These are phyloP conservation scores for Yueomyces sinensis DNA, from an alignment of 805 yeast species.

Conservation along the genomic window DNA sequence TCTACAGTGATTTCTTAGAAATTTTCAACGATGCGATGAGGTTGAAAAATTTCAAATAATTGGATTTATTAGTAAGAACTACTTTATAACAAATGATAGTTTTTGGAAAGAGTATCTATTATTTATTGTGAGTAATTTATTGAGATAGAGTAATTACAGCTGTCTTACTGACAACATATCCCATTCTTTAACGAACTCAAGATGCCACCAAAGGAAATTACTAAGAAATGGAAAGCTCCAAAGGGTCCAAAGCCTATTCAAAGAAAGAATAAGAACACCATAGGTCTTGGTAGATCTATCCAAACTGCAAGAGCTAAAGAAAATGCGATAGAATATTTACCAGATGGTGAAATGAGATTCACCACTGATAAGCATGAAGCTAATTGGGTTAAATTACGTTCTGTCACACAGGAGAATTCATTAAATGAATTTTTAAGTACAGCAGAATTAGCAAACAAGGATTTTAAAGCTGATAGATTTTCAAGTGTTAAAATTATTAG, in stretches of 20 bases:
- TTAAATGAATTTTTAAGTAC: constrained; percentile 89
- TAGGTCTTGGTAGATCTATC: constrained; percentile 78
- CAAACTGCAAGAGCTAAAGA: constrained; percentile 60
- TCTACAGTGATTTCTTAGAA: no score
- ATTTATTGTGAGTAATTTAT: no score
- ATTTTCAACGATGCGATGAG: no score
- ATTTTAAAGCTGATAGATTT: constrained; percentile 83
- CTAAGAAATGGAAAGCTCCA: constrained; percentile 76
- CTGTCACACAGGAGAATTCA: constrained; percentile 90
- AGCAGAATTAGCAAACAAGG: constrained; percentile 92
- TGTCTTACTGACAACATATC: no score
- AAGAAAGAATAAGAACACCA: constrained; percentile 68
- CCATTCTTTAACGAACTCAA: not conserved
- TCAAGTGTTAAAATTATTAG: constrained; percentile 75
- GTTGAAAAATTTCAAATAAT: no score
- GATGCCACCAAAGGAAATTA: constrained; percentile 32
- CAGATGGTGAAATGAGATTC: constrained; percentile 82
- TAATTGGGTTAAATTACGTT: constrained; percentile 77
- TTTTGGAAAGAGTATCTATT: no score
- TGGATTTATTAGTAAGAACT: no score
- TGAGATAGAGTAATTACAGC: no score
- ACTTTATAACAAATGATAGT: no score
- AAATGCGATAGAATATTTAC: constrained; percentile 55
- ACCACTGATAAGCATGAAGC: constrained; percentile 78
- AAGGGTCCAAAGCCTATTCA: constrained; percentile 87